Percentiles rank a stretch among this genome's conserved stretches.
Evolutionary conservation across 257 asterid species (phyloP).

Genomic region (Gardenia jasminoides): DNA sequence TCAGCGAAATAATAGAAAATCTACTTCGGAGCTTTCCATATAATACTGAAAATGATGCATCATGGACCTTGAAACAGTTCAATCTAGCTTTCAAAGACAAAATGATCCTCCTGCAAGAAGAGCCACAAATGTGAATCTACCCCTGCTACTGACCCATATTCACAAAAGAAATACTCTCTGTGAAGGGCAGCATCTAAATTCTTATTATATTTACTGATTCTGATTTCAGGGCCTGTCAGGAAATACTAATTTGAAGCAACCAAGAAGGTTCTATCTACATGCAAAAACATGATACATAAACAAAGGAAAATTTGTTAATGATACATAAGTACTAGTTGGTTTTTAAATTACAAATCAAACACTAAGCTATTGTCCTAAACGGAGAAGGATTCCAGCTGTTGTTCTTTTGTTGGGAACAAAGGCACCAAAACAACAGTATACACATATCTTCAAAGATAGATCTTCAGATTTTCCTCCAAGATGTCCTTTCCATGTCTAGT

Average conservation of each 20-base stretch:
- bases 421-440: constrained; percentile 8
- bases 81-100: constrained; percentile 38
- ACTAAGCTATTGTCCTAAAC: constrained; percentile 1
- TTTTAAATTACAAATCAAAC: constrained; percentile 14
- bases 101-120: constrained; percentile 41
- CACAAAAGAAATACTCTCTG: constrained; percentile 26
- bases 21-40: constrained; percentile 18
- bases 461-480: constrained; percentile 9
- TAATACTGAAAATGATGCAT: constrained; percentile 27
- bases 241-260: constrained; percentile 6
- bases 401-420: constrained; percentile 18
- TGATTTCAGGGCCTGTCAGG: constrained; percentile 15
- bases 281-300: neutral
- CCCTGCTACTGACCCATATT: constrained; percentile 31
- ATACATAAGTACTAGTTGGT: neutral
- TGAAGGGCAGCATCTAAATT: constrained; percentile 17
- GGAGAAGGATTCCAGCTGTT: neutral
- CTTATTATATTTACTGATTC: constrained; percentile 6
- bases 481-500: constrained; percentile 9
- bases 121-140: constrained; percentile 38
- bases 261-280: neutral
- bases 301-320: neutral
- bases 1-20: neutral
- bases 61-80: constrained; percentile 19
- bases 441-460: neutral